These are phyloP conservation scores for Cardamine occulta DNA, from an alignment of 345 rosid genomes.

Conservation along the genomic window DNA sequence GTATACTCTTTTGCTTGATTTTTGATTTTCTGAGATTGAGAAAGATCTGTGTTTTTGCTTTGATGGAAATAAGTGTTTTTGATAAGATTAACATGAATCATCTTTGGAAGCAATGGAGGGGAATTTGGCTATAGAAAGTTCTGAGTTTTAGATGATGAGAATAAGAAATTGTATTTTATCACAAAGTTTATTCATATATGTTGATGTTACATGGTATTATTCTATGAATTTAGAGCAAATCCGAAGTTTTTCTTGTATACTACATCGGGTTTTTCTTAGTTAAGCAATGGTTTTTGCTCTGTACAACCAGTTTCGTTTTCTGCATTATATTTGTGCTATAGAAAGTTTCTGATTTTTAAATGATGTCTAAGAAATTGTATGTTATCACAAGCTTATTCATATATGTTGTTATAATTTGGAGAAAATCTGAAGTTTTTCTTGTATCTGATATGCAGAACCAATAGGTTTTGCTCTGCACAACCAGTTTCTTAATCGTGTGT, in stretches of 20 bases:
- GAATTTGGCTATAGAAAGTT: background rate
- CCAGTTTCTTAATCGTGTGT: background rate
- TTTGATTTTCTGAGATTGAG: background rate
- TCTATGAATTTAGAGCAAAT: background rate
- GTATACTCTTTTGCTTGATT: background rate
- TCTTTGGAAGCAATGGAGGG: background rate
- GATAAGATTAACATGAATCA: background rate
- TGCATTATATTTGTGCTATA: conserved; percentile 1
- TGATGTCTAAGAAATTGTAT: background rate
- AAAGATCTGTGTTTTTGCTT: background rate
- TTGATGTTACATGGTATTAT: background rate
- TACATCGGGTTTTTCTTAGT: background rate
- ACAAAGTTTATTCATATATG: background rate
- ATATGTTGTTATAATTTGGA: background rate
- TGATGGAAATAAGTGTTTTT: background rate
- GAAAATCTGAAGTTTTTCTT: background rate
- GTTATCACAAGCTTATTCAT: background rate
- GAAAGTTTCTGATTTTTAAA: background rate
- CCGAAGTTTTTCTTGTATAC: background rate
- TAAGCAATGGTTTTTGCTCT: background rate
- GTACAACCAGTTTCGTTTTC: background rate
- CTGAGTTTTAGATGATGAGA: background rate
- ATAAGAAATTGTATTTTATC: background rate
- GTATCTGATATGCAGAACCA: background rate
- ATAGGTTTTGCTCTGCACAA: background rate